These are phyloP conservation scores for Vitis vinifera DNA, from an alignment of 164 flowering plant genomes.

Conservation along the genomic window DNA sequence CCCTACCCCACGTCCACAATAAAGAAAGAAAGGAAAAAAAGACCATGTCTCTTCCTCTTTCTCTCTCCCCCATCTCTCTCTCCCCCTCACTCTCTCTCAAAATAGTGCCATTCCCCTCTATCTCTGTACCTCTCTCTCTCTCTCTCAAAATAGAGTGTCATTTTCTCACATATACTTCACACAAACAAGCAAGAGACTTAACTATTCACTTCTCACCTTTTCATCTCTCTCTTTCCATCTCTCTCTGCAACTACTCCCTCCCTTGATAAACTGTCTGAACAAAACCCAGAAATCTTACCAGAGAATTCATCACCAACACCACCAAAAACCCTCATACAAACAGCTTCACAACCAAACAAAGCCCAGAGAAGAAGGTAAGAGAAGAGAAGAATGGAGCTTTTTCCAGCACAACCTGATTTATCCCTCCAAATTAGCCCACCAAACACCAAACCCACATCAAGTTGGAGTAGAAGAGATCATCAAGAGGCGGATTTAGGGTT, in stretches of 20 bases:
- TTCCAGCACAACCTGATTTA: slow-evolving; percentile 93
- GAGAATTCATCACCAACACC: not conserved
- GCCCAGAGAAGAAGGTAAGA: not conserved
- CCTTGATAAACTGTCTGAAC: slow-evolving; percentile 13
- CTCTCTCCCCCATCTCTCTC: too few relatives aligned
- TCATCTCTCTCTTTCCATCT: slow-evolving; percentile 36
- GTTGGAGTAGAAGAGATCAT: slow-evolving; percentile 27
- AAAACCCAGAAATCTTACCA: slow-evolving; percentile 13
- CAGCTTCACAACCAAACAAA: not conserved
- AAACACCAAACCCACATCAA: slow-evolving; percentile 53
- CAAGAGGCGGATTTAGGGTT: slow-evolving; percentile 70
- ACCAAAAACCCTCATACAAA: too few relatives aligned
- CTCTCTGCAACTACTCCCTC: slow-evolving; percentile 51
- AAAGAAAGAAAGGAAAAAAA: too few relatives aligned
- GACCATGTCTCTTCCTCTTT: too few relatives aligned
- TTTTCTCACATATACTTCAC: slow-evolving; percentile 92
- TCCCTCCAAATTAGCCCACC: slow-evolving; percentile 95
- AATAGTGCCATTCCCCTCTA: too few relatives aligned
- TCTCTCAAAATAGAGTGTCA: slow-evolving; percentile 59
- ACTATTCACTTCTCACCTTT: slow-evolving; percentile 71
- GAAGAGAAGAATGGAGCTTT: slow-evolving; percentile 63
- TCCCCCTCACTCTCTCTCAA: too few relatives aligned
- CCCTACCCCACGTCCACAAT: too few relatives aligned
- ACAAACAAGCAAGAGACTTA: slow-evolving; percentile 53
- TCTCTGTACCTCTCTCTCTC: slow-evolving; percentile 5